Conservation (phyloP, 371 early-diverging fungal genomes). For the Syncephalis fuscata region DNA sequence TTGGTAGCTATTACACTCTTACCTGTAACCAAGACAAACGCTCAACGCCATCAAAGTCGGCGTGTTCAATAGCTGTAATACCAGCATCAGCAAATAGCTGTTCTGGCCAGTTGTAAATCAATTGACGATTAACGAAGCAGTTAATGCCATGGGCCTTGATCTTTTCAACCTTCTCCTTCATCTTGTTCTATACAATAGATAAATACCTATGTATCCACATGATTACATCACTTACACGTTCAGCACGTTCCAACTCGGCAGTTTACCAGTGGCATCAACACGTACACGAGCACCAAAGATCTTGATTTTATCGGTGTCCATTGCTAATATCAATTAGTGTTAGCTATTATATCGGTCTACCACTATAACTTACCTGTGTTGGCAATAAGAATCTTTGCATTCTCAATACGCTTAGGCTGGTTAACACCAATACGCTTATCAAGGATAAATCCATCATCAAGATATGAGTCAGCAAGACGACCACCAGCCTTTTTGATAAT, state of each 20-base stretch:
- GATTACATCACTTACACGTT: constrained; percentile 32
- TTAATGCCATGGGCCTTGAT: constrained; percentile 96
- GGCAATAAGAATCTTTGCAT: constrained; percentile 94
- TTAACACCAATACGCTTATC: constrained; percentile 98
- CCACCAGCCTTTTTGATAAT: constrained; percentile 99
- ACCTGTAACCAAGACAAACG: constrained; percentile 92
- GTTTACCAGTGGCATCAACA: constrained; percentile 93
- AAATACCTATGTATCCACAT: not conserved
- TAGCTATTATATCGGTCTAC: not conserved
- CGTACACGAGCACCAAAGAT: constrained; percentile 97
- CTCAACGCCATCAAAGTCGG: constrained; percentile 99
- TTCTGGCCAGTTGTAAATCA: constrained; percentile 99
- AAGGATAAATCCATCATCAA: constrained; percentile 95
- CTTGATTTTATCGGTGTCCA: constrained; percentile 99
- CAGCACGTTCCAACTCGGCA: constrained; percentile 98
- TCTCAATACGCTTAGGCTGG: constrained; percentile 90
- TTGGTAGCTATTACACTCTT: too few relatives aligned
- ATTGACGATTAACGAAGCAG: constrained; percentile 99
- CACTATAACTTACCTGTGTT: constrained; percentile 68
- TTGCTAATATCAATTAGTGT: constrained; percentile 33
- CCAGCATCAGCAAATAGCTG: constrained; percentile 95
- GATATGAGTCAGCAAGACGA: constrained; percentile 88
- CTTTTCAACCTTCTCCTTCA: constrained; percentile 97
- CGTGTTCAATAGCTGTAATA: constrained; percentile 97
- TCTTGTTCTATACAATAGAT: constrained; percentile 53